Conservation (phyloP, 2,329 filamentous ascomycete species). For the Fusarium sp. region DNA sequence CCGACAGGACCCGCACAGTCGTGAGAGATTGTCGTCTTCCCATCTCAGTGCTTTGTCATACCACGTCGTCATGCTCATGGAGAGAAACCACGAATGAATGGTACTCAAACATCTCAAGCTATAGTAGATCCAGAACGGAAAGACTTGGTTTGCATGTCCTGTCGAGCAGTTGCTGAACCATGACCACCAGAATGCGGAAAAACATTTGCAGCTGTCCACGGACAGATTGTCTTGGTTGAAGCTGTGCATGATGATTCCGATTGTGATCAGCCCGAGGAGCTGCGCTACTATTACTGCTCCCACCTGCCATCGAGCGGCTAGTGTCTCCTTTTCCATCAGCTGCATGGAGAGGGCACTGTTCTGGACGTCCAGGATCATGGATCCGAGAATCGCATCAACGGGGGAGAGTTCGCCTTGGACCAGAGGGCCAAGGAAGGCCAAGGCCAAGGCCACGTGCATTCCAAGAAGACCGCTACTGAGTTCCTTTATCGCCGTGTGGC, state of each 20-base stretch:
- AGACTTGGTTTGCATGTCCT: background rate
- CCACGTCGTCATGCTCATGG: background rate
- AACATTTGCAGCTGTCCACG: background rate
- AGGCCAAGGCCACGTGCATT: background rate
- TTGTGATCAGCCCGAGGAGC: background rate
- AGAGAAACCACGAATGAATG: background rate
- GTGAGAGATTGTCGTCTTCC: background rate
- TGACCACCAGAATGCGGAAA: background rate
- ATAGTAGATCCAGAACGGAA: background rate
- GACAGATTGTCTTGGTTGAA: background rate
- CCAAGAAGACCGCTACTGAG: background rate
- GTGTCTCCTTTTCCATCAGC: background rate
- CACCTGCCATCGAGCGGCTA: background rate
- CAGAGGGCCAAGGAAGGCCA: background rate
- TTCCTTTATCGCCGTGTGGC: background rate
- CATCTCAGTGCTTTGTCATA: background rate
- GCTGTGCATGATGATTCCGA: background rate
- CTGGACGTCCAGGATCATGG: background rate
- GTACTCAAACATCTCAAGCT: background rate
- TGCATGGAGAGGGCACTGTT: background rate
- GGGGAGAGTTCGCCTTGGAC: background rate
- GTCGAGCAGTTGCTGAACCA: background rate
- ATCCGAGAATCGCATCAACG: background rate
- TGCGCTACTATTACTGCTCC: background rate
- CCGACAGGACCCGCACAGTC: background rate